Conservation (phyloP, 805 yeast genomes). For the Metschnikowia peoriensis region DNA sequence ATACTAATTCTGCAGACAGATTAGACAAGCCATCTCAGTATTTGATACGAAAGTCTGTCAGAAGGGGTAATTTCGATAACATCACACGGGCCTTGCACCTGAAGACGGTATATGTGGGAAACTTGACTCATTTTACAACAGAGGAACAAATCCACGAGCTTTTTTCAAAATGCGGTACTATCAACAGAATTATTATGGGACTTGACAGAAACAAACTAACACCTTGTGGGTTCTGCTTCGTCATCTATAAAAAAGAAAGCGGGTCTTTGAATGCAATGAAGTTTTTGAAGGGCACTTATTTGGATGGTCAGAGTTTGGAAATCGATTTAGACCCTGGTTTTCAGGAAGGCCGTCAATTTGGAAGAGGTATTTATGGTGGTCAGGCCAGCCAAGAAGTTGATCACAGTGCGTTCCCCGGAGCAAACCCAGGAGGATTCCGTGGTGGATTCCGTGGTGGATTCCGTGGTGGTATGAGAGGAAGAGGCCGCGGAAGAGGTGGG, state of each 20-base stretch:
- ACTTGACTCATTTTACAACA: conserved; percentile 83
- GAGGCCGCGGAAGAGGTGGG: conserved; percentile 31
- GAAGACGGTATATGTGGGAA: conserved; percentile 87
- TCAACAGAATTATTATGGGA: conserved; percentile 88
- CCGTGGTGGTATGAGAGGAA: conserved; percentile 47
- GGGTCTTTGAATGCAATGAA: conserved; percentile 83
- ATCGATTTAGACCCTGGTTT: conserved; percentile 97
- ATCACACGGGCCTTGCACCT: conserved; percentile 64
- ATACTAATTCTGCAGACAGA: conserved; percentile 62
- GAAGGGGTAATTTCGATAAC: conserved; percentile 52
- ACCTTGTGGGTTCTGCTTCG: conserved; percentile 97
- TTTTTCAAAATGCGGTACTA: conserved; percentile 77
- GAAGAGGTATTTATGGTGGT: conserved; percentile 91
- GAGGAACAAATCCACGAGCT: conserved; percentile 93
- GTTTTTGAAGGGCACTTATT: conserved; percentile 74
- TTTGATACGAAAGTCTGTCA: conserved; percentile 62
- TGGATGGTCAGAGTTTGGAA: conserved; percentile 78
- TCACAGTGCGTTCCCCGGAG: conserved; percentile 17
- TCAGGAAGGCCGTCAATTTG: conserved; percentile 92
- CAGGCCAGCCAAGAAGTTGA: conserved; percentile 72
- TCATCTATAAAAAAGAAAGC: conserved; percentile 64
- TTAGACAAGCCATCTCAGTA: conserved; percentile 73
- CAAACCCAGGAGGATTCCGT: conserved; percentile 17
- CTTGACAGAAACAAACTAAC: conserved; percentile 85
- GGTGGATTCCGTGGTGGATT: conserved; percentile 22